Evolutionary conservation across 805 yeast genomes (phyloP).

Genomic region (Soucietia sequanensis): DNA sequence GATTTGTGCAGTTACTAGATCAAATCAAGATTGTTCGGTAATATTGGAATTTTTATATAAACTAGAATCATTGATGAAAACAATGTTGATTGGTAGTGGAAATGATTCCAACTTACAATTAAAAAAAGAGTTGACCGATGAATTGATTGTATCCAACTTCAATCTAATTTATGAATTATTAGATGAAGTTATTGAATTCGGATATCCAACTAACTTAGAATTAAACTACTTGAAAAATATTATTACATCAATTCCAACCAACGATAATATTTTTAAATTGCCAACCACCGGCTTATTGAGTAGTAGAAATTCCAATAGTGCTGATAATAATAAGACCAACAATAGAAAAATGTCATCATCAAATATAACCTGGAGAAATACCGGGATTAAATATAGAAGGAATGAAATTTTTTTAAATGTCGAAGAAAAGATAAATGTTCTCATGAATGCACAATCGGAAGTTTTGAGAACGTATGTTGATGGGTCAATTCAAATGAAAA

Average conservation of each 20-base stretch:
- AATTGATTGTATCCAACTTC: conserved; percentile 61
- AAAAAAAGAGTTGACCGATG: conserved; percentile 22
- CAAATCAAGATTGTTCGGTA: conserved; percentile 79
- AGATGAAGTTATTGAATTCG: conserved; percentile 75
- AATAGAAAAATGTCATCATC: conserved; percentile 2
- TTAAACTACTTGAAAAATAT: conserved; percentile 21
- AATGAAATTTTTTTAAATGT: conserved; percentile 80
- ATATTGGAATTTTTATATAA: conserved; percentile 77
- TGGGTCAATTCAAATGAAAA: conserved; percentile 68
- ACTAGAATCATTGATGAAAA: conserved; percentile 52
- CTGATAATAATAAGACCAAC: conserved; percentile 1
- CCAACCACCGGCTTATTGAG: conserved; percentile 1
- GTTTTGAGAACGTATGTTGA: conserved; percentile 70
- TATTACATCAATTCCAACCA: conserved; percentile 13
- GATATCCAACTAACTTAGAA: conserved; percentile 72
- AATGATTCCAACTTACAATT: conserved; percentile 4
- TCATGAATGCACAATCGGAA: conserved; percentile 64
- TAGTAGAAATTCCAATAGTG: conserved; percentile 1
- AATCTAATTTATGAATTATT: conserved; percentile 69
- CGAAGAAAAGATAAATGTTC: conserved; percentile 68
- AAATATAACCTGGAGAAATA: conserved; percentile 63
- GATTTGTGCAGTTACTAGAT: conserved; percentile 85
- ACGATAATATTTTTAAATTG: conserved; percentile 17
- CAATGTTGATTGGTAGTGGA: conserved; percentile 15
- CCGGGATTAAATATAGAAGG: conserved; percentile 71